Base-by-base conservation (phyloP, 2,329 filamentous ascomycete genomes). In the Mariannaea sp. region DNA sequence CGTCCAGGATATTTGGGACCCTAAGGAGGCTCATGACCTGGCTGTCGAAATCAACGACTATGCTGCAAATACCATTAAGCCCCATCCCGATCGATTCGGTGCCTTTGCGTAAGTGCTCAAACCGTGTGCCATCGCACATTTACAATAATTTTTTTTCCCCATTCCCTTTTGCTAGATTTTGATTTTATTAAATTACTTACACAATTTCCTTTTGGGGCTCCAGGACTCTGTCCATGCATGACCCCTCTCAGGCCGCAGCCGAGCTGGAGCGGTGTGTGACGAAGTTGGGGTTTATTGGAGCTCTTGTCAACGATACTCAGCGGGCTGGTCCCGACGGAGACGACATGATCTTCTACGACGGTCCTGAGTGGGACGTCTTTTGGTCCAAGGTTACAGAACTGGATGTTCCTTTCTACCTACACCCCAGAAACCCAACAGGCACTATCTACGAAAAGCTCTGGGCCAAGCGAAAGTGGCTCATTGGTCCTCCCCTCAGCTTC, bases 281-380 rank as follows among this genome's bases (percentile, higher is more conserved):
- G 2, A 68, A 84, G 54, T 73, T 80, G 42, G 82, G 83, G n/a
- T 87, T 87, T 72, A 78, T 82, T 55, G 84, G 85, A 3, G 82
- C 77, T 3, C 70, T 88, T 4, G 76, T 88, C 39, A 85, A 85
- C 62, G 82, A 86, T 64, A 82, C 77, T 2, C 85, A 88, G 64
- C 78, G 80, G 22, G 76, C 81, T 13, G 83, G 82, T 3, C 57
- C 71, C 0, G 80, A 85, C 52, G 83, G 83, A 30, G 81, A 85
- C 50, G 77, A 78, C 19, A 80, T 84, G 74, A 72, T 87, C 65
- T 87, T 86, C 71, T 88, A 87, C 70, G 85, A 88, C 63, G 72
- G 77, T 7, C 75, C 79, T 0, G 77, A 81, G 55, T 88, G 80
- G 76, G 82, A 85, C 58, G 67, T 78, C 17, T 87, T 88, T 75